Evolutionary conservation across 805 yeast genomes (phyloP).

Genomic region (Candida chauliodis): DNA sequence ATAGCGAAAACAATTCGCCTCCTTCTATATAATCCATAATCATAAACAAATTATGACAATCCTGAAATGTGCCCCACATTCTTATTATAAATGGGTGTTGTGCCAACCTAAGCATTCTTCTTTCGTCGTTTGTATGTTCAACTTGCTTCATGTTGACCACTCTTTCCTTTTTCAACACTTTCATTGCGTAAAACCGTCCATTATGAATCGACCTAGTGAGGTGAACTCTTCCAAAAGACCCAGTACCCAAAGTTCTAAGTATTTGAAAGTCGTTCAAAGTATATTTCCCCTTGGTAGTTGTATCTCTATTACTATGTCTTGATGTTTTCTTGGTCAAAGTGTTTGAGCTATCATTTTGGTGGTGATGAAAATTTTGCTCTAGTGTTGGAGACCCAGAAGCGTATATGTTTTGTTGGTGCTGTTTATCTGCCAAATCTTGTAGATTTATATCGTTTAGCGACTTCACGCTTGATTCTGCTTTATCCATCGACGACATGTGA

Average conservation of each 20-base stretch:
- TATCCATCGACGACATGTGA: constrained; percentile 24
- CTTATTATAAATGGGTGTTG: constrained; percentile 59
- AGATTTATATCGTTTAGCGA: constrained; percentile 25
- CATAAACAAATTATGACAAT: constrained; percentile 54
- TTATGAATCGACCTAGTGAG: constrained; percentile 56
- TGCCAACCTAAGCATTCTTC: constrained; percentile 54
- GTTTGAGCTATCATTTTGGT: background rate
- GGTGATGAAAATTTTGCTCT: constrained; percentile 5
- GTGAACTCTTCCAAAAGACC: constrained; percentile 60
- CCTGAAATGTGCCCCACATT: constrained; percentile 70
- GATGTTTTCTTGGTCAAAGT: constrained; percentile 7
- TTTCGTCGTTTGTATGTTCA: constrained; percentile 61
- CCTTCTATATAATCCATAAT: constrained; percentile 66
- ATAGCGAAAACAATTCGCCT: constrained; percentile 54
- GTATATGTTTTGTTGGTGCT: constrained; percentile 26
- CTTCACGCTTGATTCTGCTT: constrained; percentile 18
- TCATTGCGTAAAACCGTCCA: constrained; percentile 58
- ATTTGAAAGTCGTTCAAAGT: constrained; percentile 54
- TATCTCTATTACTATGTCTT: constrained; percentile 20
- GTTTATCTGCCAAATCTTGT: constrained; percentile 25
- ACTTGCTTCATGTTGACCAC: constrained; percentile 62
- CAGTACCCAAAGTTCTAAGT: constrained; percentile 57
- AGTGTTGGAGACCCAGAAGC: constrained; percentile 15
- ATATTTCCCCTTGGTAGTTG: constrained; percentile 55
- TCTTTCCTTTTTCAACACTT: constrained; percentile 53